A percentile compares a stretch with the other conserved stretches of the same genome.
Conservation (phyloP, 2,329 filamentous ascomycete species). For the Verticillium nonalfalfae region DNA sequence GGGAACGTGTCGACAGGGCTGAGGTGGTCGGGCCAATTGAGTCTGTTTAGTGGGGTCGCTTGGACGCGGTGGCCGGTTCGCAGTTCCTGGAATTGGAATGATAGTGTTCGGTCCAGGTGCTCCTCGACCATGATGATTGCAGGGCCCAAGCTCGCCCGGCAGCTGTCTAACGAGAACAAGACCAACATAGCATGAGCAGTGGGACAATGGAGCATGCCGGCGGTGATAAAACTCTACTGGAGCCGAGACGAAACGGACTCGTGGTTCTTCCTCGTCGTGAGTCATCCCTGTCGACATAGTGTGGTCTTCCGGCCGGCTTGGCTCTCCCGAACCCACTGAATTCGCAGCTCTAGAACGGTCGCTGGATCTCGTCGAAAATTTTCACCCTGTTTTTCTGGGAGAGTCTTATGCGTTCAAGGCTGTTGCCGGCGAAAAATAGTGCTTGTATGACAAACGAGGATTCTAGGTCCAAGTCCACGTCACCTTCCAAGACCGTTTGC, state of each 20-base stretch:
- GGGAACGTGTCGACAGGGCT: not conserved
- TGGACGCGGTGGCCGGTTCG: not conserved
- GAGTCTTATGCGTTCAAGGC: not conserved
- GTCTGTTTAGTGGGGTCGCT: not conserved
- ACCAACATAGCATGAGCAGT: too few species aligned
- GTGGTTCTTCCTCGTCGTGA: not conserved
- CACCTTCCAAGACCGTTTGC: not conserved
- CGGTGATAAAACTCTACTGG: too few species aligned
- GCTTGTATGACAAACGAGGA: not conserved
- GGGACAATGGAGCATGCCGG: too few species aligned
- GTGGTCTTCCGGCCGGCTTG: not conserved
- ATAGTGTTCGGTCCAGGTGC: not conserved
- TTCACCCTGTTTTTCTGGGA: not conserved
- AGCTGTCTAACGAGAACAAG: too few species aligned
- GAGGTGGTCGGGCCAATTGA: not conserved
- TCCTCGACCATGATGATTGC: not conserved
- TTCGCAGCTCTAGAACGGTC: not conserved
- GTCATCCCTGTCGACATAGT: not conserved
- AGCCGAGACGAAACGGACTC: not conserved
- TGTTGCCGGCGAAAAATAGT: not conserved
- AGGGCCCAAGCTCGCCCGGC: not conserved
- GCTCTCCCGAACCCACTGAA: not conserved
- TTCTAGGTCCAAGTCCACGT: not conserved
- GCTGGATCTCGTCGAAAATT: not conserved
- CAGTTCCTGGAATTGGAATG: not conserved